Conservation (phyloP, 305 asterid species). For the Solanum hybrid region DNA sequence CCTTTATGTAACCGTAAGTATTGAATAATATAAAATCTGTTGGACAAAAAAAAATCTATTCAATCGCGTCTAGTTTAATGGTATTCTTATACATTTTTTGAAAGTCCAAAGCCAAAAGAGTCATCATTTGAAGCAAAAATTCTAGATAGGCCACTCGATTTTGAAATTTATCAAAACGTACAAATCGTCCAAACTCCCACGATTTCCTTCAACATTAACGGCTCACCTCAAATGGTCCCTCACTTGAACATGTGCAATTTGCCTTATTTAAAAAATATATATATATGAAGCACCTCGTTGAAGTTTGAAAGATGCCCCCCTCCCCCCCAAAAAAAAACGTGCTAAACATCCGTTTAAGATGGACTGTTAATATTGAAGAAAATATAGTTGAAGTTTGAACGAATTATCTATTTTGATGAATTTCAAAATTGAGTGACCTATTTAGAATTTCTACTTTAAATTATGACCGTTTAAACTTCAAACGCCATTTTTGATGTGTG, state of each 20-base stretch:
- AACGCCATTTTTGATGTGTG: background rate
- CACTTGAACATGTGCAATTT: background rate
- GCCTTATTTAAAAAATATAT: too few relatives aligned
- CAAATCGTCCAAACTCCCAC: too few relatives aligned
- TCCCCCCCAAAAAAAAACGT: too few relatives aligned
- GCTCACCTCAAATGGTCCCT: too few relatives aligned
- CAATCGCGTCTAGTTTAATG: background rate
- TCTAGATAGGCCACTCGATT: background rate
- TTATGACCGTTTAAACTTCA: too few relatives aligned
- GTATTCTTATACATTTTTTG: too few relatives aligned
- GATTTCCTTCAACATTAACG: too few relatives aligned
- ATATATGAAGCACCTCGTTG: too few relatives aligned
- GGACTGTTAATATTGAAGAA: too few relatives aligned
- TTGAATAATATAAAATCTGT: too few relatives aligned
- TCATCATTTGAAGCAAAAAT: background rate
- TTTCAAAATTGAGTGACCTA: background rate
- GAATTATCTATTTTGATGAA: background rate
- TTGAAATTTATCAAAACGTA: background rate
- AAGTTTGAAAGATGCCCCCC: too few relatives aligned
- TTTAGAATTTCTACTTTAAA: background rate
- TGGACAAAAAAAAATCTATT: background rate
- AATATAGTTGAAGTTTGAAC: too few relatives aligned
- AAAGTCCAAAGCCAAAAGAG: rapidly evolving
- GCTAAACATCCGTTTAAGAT: background rate
- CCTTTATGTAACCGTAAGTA: background rate